Evolutionary conservation across 2,329 filamentous ascomycete species (phyloP).

Genomic region (Periconia macrospinosa): DNA sequence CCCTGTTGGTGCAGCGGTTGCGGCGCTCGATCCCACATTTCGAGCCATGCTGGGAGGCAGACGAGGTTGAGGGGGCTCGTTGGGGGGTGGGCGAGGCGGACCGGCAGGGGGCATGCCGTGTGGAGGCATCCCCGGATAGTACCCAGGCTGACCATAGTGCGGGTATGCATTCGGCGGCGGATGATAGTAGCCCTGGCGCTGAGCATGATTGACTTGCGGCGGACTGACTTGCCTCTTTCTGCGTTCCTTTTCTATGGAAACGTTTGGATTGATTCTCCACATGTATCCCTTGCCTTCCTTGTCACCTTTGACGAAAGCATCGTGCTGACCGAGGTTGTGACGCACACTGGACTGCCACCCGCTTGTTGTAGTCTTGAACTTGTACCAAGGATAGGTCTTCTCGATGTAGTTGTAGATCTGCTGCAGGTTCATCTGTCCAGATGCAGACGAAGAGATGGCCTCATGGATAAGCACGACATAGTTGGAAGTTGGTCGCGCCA

Average conservation of each 20-base stretch:
- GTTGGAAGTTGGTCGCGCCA: slow-evolving; percentile 67
- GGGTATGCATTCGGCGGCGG: slow-evolving; percentile 32
- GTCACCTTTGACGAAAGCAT: slow-evolving; percentile 63
- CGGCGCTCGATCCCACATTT: slow-evolving; percentile 24
- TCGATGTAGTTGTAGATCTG: slow-evolving; percentile 68
- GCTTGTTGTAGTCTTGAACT: slow-evolving; percentile 60
- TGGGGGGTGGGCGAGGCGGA: slow-evolving; percentile 31
- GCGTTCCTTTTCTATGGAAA: slow-evolving; percentile 62
- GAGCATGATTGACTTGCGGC: slow-evolving; percentile 40
- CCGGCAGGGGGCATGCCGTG: slow-evolving; percentile 34
- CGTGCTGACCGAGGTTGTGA: slow-evolving; percentile 63
- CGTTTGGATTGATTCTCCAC: slow-evolving; percentile 62
- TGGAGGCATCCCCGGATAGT: slow-evolving; percentile 33
- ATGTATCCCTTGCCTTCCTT: slow-evolving; percentile 65
- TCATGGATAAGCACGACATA: slow-evolving; percentile 68
- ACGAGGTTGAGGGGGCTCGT: slow-evolving; percentile 29
- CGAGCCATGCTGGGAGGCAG: slow-evolving; percentile 42
- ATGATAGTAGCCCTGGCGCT: slow-evolving; percentile 35
- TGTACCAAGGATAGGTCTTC: slow-evolving; percentile 66
- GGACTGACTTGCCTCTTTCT: slow-evolving; percentile 54
- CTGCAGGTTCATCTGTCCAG: slow-evolving; percentile 63
- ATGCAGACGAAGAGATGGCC: slow-evolving; percentile 59
- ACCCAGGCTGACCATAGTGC: slow-evolving; percentile 28
- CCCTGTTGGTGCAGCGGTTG: slow-evolving; percentile 27
- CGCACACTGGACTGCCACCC: slow-evolving; percentile 70